A percentile compares a stretch with the other conserved stretches of the same genome.
phyloP scores from a whole-genome alignment of 257 asterid species.

The Datura wrightii region DNA sequence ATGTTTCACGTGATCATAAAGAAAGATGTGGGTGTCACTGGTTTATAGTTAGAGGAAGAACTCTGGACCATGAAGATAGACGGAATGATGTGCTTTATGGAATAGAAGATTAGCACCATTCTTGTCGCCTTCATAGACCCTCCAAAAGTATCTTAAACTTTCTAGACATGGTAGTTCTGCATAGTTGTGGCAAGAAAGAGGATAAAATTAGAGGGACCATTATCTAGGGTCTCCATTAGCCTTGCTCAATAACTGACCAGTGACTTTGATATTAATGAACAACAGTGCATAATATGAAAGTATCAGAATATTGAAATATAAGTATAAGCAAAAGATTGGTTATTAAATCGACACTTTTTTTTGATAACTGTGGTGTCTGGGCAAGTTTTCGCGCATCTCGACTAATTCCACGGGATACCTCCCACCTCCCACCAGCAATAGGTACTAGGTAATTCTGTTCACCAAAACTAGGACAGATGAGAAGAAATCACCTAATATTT shows the following conservation, averaged over 20 bases:
- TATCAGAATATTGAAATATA: background rate
- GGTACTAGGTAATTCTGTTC: too few species aligned
- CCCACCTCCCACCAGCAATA: too few species aligned
- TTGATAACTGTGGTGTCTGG: too few species aligned
- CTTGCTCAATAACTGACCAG: constrained; percentile 15
- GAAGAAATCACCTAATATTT: too few species aligned
- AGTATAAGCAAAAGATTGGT: background rate
- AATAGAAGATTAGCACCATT: background rate
- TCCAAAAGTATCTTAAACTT: background rate
- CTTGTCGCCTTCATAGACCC: background rate
- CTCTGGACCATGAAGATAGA: background rate
- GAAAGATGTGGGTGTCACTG: constrained; percentile 4
- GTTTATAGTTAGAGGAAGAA: constrained; percentile 19
- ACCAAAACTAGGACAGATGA: too few species aligned
- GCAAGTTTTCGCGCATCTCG: too few species aligned
- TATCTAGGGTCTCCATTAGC: background rate
- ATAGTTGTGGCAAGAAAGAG: background rate
- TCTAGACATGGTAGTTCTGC: background rate
- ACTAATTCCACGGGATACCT: too few species aligned
- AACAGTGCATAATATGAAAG: background rate
- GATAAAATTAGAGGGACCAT: background rate
- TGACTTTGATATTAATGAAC: background rate
- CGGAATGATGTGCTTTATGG: background rate
- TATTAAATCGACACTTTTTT: background rate
- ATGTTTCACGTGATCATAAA: constrained; percentile 16